A percentile compares a stretch with the other conserved stretches of the same genome.
Conservation (phyloP, 208 protist genomes). For the Trichomonas tenax region DNA sequence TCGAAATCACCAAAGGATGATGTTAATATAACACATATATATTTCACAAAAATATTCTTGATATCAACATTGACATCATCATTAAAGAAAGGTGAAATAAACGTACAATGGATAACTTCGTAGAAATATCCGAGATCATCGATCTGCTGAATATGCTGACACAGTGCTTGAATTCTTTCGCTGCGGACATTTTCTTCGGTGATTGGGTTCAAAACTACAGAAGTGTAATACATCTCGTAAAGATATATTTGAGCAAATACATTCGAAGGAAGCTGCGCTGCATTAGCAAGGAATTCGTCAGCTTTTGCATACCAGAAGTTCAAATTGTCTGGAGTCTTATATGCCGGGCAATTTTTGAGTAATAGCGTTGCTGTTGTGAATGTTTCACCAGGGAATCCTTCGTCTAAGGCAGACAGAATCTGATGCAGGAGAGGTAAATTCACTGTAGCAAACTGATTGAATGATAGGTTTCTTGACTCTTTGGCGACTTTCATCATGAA, state of each 20-base stretch:
- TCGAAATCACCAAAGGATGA: neutral
- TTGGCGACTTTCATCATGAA: neutral
- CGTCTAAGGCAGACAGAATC: neutral
- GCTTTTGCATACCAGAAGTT: neutral
- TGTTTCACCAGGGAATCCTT: neutral
- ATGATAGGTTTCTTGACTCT: neutral
- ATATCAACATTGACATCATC: neutral
- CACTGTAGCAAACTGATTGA: neutral
- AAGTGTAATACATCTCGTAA: neutral
- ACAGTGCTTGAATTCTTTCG: neutral
- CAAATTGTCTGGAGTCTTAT: neutral
- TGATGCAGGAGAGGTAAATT: neutral
- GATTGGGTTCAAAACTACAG: neutral
- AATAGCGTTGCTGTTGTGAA: neutral
- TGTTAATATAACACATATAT: neutral
- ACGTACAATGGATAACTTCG: neutral
- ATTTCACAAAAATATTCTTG: neutral
- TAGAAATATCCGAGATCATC: neutral
- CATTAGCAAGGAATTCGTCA: neutral
- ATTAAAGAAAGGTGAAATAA: neutral
- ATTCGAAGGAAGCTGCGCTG: neutral
- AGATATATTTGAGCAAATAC: neutral
- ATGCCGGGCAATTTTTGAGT: neutral
- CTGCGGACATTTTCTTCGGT: neutral
- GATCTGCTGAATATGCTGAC: neutral